phyloP scores from a whole-genome alignment of 2,329 filamentous ascomycete genomes.

The Fusarium ramigenum region DNA sequence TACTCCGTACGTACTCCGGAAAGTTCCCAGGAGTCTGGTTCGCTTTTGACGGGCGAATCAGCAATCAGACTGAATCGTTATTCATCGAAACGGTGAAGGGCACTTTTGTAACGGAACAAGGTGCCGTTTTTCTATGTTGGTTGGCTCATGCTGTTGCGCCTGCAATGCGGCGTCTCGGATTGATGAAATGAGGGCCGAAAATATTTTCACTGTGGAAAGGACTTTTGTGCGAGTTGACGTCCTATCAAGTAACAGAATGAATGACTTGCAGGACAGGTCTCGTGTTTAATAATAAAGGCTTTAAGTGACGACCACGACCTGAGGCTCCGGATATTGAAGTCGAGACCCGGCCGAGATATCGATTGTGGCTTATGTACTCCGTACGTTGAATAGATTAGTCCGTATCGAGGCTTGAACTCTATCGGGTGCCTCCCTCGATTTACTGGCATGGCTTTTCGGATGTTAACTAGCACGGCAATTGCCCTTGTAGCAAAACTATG shows the following conservation, averaged over 20 bases:
- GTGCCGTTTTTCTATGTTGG: slow-evolving; percentile 11
- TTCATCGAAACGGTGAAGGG: slow-evolving; percentile 4
- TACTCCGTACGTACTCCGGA: background rate
- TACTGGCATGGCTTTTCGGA: background rate
- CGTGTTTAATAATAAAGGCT: background rate
- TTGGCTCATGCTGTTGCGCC: background rate
- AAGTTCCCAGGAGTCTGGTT: slow-evolving; percentile 28
- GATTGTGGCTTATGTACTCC: slow-evolving; percentile 24
- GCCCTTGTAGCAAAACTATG: background rate
- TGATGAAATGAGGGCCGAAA: slow-evolving; percentile 2
- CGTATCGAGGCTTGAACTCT: slow-evolving; percentile 22
- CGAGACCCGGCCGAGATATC: slow-evolving; percentile 35
- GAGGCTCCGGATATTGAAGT: slow-evolving; percentile 27
- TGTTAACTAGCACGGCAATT: slow-evolving; percentile 7
- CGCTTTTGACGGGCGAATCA: slow-evolving; percentile 22
- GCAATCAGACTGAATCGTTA: background rate
- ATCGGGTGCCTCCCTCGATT: slow-evolving; percentile 10
- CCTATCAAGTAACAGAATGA: slow-evolving; percentile 2
- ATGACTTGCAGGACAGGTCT: slow-evolving; percentile 31
- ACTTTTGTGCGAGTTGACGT: slow-evolving; percentile 16
- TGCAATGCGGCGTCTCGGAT: slow-evolving; percentile 17
- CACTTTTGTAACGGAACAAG: slow-evolving; percentile 21
- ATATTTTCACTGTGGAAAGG: background rate
- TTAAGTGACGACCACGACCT: background rate
- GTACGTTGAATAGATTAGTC: slow-evolving; percentile 5